These are phyloP conservation scores for Closterium sp. DNA, from an alignment of 139 green algal genomes.

Conservation along the genomic window DNA sequence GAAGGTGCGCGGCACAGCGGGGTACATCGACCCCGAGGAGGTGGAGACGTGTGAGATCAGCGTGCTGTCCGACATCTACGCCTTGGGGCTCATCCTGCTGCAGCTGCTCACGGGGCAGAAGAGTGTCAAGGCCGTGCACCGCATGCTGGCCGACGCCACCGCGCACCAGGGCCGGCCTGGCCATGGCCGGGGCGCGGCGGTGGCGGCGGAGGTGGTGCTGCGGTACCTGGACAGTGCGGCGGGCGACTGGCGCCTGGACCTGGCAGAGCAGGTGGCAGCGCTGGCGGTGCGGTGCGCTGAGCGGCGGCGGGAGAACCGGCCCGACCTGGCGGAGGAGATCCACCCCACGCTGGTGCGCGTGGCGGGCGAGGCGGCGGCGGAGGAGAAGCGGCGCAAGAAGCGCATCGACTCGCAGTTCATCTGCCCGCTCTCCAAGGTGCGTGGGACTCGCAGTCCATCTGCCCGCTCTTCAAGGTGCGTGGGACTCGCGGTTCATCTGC, in stretches of 20 bases:
- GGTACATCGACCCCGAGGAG: constrained; percentile 1
- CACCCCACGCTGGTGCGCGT: not conserved
- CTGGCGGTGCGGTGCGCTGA: constrained; percentile 1
- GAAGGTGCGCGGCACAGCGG: constrained; percentile 3
- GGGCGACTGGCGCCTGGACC: constrained; percentile 3
- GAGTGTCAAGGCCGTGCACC: not conserved
- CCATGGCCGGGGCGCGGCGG: not conserved
- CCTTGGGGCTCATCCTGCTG: constrained; percentile 1
- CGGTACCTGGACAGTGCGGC: not conserved
- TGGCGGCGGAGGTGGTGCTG: not conserved
- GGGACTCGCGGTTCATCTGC: no score
- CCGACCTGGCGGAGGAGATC: not conserved
- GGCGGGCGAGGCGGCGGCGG: not conserved
- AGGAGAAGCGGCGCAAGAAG: not conserved
- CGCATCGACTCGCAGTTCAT: not conserved
- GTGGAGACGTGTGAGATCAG: not conserved
- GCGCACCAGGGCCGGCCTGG: no score
- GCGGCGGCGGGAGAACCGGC: not conserved
- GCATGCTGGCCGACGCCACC: not conserved
- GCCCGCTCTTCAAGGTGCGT: not conserved
- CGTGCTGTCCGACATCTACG: not conserved
- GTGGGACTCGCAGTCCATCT: no score
- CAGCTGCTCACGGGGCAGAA: constrained; percentile 9
- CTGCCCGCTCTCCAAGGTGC: not conserved
- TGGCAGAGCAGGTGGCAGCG: constrained; percentile 3